Conservation (phyloP, 306 rosid species). For the Casuarina glauca region DNA sequence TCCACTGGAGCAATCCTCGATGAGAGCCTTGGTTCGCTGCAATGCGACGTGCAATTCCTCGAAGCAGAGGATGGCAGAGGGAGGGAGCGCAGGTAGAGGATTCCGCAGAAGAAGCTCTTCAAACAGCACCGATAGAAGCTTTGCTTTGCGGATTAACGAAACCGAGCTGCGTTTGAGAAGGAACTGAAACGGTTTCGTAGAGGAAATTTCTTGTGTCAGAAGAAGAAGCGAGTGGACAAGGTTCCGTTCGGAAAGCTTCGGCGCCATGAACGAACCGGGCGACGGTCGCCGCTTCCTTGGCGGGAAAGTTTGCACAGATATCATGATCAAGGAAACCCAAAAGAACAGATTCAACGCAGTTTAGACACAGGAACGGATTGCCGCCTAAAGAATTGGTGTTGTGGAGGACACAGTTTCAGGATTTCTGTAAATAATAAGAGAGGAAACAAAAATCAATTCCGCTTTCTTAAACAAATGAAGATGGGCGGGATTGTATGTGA, state of each 20-base stretch:
- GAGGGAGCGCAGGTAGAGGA: constrained; percentile 16
- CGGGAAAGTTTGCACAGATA: constrained; percentile 51
- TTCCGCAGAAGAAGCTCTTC: constrained; percentile 47
- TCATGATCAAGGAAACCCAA: constrained; percentile 50
- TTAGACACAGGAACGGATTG: neutral
- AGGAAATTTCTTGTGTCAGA: constrained; percentile 54
- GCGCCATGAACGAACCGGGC: constrained; percentile 53
- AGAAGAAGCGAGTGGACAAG: constrained; percentile 57
- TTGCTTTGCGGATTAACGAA: constrained; percentile 57
- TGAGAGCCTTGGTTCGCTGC: constrained; percentile 61
- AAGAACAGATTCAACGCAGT: neutral
- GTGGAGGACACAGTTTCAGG: too few relatives aligned
- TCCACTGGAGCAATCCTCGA: constrained; percentile 63
- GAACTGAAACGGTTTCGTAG: constrained; percentile 34
- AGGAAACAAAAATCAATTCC: too few relatives aligned
- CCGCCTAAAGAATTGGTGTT: too few relatives aligned
- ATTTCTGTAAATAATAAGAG: too few relatives aligned
- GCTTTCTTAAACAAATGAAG: too few relatives aligned
- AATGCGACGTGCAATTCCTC: constrained; percentile 74
- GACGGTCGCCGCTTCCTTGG: constrained; percentile 66
- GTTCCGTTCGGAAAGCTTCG: constrained; percentile 34
- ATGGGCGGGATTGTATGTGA: too few relatives aligned
- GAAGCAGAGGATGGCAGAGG: constrained; percentile 63
- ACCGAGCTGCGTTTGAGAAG: constrained; percentile 45
- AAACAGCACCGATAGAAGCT: constrained; percentile 54